These are phyloP conservation scores for Thalassiosira exigua DNA, from an alignment of 352 stramenopile genomes.

Conservation along the genomic window DNA sequence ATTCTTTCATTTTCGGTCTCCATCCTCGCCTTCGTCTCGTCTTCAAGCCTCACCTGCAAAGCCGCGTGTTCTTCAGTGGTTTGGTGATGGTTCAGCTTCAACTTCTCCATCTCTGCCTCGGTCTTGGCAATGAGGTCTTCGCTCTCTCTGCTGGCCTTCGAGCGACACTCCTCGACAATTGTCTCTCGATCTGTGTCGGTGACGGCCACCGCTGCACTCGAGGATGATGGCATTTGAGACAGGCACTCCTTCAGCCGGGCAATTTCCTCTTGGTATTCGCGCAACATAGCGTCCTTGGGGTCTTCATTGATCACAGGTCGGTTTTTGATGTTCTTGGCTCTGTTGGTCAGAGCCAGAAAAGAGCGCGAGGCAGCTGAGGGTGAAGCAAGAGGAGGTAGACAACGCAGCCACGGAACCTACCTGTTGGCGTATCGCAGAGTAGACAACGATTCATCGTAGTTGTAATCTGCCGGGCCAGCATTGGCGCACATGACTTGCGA, in stretches of 20 bases:
- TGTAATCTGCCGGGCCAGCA: constrained; percentile 96
- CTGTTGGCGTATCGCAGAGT: constrained; percentile 98
- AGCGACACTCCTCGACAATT: constrained; percentile 19
- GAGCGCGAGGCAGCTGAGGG: too few relatives aligned
- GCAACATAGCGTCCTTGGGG: constrained; percentile 97
- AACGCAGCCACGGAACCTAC: too few relatives aligned
- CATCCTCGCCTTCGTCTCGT: constrained; percentile 85
- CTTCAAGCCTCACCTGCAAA: constrained; percentile 88
- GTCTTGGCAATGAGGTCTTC: constrained; percentile 60
- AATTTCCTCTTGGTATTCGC: constrained; percentile 97
- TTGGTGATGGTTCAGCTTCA: constrained; percentile 70
- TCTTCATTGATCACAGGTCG: constrained; percentile 98
- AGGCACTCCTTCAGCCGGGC: constrained; percentile 87
- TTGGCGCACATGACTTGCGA: constrained; percentile 97
- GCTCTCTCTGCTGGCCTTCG: constrained; percentile 69
- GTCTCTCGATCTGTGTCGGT: constrained; percentile 30
- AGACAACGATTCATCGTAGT: constrained; percentile 98
- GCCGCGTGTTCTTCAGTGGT: constrained; percentile 83
- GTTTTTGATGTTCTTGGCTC: constrained; percentile 99
- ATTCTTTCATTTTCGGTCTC: constrained; percentile 85
- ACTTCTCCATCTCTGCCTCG: constrained; percentile 71
- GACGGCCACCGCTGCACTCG: background rate
- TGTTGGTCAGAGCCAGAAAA: too few relatives aligned
- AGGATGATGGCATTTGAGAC: constrained; percentile 44
- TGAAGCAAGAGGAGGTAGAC: too few relatives aligned